Conservation (phyloP, 306 rosid genomes). For the Hippophae tibetana region DNA sequence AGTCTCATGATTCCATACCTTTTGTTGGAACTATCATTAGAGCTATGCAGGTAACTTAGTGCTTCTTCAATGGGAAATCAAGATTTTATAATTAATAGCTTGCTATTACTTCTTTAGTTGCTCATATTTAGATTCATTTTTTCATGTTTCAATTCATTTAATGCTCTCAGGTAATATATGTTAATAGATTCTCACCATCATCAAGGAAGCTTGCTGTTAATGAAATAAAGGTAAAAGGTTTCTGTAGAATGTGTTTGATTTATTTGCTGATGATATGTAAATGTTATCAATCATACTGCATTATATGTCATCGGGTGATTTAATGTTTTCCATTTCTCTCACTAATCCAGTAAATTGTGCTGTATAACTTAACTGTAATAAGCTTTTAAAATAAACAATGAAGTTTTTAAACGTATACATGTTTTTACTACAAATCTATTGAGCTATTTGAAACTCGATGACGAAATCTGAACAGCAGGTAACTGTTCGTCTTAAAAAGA, state of each 20-base stretch:
- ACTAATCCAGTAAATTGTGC: no score
- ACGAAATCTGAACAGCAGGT: no score
- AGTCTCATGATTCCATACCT: constrained; percentile 91
- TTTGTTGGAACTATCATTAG: constrained; percentile 92
- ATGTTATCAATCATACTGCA: no score
- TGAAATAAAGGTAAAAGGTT: constrained; percentile 91
- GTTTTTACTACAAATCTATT: no score
- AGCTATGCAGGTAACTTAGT: constrained; percentile 86
- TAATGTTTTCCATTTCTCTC: not conserved
- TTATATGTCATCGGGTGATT: not conserved
- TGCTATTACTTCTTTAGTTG: constrained; percentile 5
- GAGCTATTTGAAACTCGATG: no score
- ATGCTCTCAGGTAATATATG: constrained; percentile 74
- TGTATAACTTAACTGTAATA: no score
- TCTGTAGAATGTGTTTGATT: constrained; percentile 27
- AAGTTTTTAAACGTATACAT: no score
- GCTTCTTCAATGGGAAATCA: constrained; percentile 7
- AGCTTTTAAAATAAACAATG: no score
- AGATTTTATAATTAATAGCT: constrained; percentile 8
- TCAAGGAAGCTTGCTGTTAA: constrained; percentile 72
- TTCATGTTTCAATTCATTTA: constrained; percentile 8
- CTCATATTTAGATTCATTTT: not conserved
- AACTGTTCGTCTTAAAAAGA: no score
- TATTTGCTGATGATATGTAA: not conserved
- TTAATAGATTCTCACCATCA: constrained; percentile 63